Evolutionary conservation across 768 basidiomycete species (phyloP), one percentile per base, ranked within the genome.

Genomic region (Lentinula raphanica): DNA sequence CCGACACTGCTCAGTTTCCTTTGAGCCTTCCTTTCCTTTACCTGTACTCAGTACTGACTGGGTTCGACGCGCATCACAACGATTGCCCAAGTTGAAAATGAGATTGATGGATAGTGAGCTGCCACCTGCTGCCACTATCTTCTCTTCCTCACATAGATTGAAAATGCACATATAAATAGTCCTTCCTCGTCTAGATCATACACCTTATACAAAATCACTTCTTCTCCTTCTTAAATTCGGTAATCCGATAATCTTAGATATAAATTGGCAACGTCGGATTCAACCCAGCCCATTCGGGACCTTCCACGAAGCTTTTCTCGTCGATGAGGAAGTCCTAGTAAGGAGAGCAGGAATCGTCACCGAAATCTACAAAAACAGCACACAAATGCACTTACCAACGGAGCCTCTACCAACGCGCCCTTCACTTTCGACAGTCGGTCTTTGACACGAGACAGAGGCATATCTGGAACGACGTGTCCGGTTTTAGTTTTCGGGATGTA

Each of bases 211-310:
- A n/a, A n/a, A n/a, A n/a, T n/a, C n/a, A n/a, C n/a, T n/a, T n/a
- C n/a, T n/a, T n/a, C n/a, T n/a, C n/a, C n/a, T n/a, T n/a, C n/a
- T n/a, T n/a, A n/a, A n/a, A n/a, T n/a, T n/a, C n/a, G n/a, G n/a
- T n/a, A n/a, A n/a, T n/a, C n/a, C n/a, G n/a, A n/a, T n/a, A n/a
- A 35, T 35, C 13, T 19, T 67, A 92, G 48, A 92, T 85, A 67
- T 89, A 93, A 60, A 92, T 85, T 0, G 89, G 90, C 55, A 93
- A 72, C 2, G 87, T 86, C 3, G 90, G 90, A 70, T 91, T 87
- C 36, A 91, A 72, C 4, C 81, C 86, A 17, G 68, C 74, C 91
- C 91, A 93, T 56, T 89, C 86, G 1, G 84, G 75, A 0, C 86
- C 87, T 59, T 79, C 79, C 11, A 84, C 82, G 49, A 93, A 83